Evolutionary conservation across 2,329 filamentous ascomycete species (phyloP).

Genomic region (Epichloe gansuensis): DNA sequence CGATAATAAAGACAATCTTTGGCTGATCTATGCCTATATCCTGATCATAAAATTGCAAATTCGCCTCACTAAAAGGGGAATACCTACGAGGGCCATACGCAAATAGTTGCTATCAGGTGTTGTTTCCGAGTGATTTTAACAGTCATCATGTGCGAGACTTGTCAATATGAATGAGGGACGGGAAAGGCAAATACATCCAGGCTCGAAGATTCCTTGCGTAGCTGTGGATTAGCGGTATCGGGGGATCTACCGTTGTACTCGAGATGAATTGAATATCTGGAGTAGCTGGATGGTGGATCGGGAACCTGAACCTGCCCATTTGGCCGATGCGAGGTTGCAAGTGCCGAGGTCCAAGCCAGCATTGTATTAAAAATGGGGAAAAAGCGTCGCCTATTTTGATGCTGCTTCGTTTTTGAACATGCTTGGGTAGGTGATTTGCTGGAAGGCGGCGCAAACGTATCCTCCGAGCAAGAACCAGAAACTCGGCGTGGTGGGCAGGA

Average conservation of each 20-base stretch:
- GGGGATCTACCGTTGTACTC: not conserved
- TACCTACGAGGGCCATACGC: conserved; percentile 39
- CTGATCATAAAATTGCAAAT: conserved; percentile 8
- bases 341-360: not conserved
- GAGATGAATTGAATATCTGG: too few species aligned
- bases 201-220: not conserved
- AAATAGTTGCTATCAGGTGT: conserved; percentile 34
- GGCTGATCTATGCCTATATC: conserved; percentile 49
- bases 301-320: not conserved
- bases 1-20: conserved; percentile 55
- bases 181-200: not conserved
- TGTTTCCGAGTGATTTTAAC: conserved; percentile 24
- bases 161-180: not conserved
- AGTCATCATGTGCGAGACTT: conserved; percentile 8
- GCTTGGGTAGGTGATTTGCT: too few species aligned
- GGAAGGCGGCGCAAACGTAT: too few species aligned
- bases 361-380: not conserved
- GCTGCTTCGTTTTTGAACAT: too few species aligned
- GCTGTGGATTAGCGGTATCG: not conserved
- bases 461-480: too few species aligned
- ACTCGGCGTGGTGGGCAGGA: too few species aligned
- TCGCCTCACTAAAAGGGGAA: not conserved
- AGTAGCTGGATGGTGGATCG: too few species aligned
- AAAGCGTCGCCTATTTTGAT: too few species aligned
- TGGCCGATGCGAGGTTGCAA: not conserved